phyloP scores from a whole-genome alignment of 2,329 filamentous ascomycete genomes.

The Sarocladium strictum region DNA sequence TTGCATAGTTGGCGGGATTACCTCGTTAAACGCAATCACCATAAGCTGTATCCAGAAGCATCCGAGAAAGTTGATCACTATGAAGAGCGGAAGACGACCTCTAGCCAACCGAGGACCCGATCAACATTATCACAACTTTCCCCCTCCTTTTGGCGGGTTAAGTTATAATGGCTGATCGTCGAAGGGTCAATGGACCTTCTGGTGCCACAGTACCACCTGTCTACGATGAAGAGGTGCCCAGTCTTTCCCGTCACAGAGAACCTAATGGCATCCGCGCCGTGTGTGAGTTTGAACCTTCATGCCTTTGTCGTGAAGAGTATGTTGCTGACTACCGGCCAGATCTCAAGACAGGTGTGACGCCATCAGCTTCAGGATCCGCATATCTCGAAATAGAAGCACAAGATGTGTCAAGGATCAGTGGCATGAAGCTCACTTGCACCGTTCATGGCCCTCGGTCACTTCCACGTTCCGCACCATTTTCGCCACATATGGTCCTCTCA shows the following conservation, averaged over 20 bases:
- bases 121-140: too few species aligned
- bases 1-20: not conserved
- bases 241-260: constrained; percentile 46
- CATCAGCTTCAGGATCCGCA: constrained; percentile 88
- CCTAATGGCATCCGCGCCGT: constrained; percentile 65
- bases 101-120: not conserved
- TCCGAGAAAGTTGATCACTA: not conserved
- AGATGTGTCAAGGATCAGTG: constrained; percentile 45
- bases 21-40: not conserved
- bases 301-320: too few species aligned
- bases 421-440: constrained; percentile 86
- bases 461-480: constrained; percentile 84
- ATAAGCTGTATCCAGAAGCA: not conserved
- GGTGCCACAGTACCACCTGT: constrained; percentile 71
- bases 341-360: constrained; percentile 84
- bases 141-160: not conserved
- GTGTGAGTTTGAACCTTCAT: too few species aligned
- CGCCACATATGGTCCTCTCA: constrained; percentile 82
- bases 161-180: constrained; percentile 66
- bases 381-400: constrained; percentile 65
- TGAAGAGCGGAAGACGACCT: not conserved
- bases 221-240: constrained; percentile 49
- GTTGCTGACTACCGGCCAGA: constrained; percentile 45
- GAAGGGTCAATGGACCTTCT: constrained; percentile 82
- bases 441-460: constrained; percentile 91